These are phyloP conservation scores for Hanseniaspora mollemarum DNA, from an alignment of 805 yeast genomes.

Conservation along the genomic window DNA sequence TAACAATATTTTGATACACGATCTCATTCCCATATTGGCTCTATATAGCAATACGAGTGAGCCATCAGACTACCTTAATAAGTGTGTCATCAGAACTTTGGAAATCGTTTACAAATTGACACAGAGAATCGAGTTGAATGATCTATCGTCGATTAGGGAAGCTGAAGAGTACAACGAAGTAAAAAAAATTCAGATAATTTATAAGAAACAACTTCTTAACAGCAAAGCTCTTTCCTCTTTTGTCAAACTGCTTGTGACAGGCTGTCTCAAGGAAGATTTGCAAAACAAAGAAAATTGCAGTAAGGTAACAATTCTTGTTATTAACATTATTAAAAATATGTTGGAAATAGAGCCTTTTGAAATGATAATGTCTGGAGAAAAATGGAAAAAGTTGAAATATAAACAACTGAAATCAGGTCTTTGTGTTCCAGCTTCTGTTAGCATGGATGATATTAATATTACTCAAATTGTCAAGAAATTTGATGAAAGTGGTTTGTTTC, in stretches of 20 bases:
- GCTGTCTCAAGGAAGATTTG: constrained; percentile 38
- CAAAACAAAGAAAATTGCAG: constrained; percentile 63
- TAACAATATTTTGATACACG: constrained; percentile 59
- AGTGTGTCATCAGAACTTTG: constrained; percentile 57
- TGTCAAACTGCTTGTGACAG: constrained; percentile 54
- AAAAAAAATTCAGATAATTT: constrained; percentile 53
- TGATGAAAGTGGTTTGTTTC: constrained; percentile 59
- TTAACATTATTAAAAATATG: constrained; percentile 69
- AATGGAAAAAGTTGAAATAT: constrained; percentile 28
- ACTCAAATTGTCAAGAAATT: constrained; percentile 48
- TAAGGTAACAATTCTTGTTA: constrained; percentile 56
- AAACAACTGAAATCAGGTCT: constrained; percentile 17
- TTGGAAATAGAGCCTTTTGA: constrained; percentile 64
- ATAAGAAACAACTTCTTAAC: constrained; percentile 56
- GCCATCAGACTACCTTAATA: constrained; percentile 33
- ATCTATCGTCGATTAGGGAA: constrained; percentile 49
- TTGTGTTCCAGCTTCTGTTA: constrained; percentile 47
- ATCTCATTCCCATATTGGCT: constrained; percentile 56
- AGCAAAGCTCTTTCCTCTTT: constrained; percentile 61
- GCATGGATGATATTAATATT: constrained; percentile 56
- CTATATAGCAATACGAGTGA: constrained; percentile 29
- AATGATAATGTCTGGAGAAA: constrained; percentile 37
- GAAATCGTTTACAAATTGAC: constrained; percentile 76
- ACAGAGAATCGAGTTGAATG: constrained; percentile 67
- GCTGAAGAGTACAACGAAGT: constrained; percentile 47